Base-by-base conservation (phyloP, 108 stramenopile genomes). In the Skeletonema potamos region DNA sequence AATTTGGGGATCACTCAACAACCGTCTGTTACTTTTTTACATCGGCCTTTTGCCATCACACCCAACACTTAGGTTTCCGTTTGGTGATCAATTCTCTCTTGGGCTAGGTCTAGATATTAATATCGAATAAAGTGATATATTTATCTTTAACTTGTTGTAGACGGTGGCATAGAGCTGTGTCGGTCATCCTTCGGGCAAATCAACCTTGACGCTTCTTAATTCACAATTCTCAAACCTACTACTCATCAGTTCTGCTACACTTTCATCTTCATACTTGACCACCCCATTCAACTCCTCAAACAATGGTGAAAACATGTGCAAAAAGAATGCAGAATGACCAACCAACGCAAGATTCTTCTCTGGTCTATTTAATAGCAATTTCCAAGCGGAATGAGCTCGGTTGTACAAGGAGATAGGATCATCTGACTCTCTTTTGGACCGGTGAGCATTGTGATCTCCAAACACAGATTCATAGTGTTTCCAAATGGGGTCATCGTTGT, bases 281-380 rank as follows among this genome's bases (percentile, higher is more conserved):
- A 82, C 62, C 8, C 76, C 77, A 20, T 71, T 41, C 37, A 82
- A 58, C 54, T 82, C 81, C 33, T 62, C 62, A 59, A 70, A 75
- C 37, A 75, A 70, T 6, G 81, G 81, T 8, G 76, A 73, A 55
- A 82, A 82, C 72, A 68, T 73, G 72, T 82, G 76, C 76, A 73
- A 73, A 54, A 82, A 82, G 44, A 82, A 78, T 56, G 76, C 81
- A 10, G 76, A 78, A 58, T 82, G 81, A 34, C 76, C 71, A 13
- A 77, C 76, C 57, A 82, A 44, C 22, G 81, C 81, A 58, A 82
- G 27, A 11, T 61, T 32, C 36, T 37, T 66, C 33, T 82, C 81
- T 4, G 76, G 81, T 30, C 81, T 64, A 11, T 55, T 10, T 11
- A 72, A 20, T 36, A 82, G 15, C 4, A 48, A 54, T 44, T 56